These are phyloP conservation scores for Lentinula raphanica DNA, from an alignment of 768 basidiomycete genomes.

Conservation along the genomic window DNA sequence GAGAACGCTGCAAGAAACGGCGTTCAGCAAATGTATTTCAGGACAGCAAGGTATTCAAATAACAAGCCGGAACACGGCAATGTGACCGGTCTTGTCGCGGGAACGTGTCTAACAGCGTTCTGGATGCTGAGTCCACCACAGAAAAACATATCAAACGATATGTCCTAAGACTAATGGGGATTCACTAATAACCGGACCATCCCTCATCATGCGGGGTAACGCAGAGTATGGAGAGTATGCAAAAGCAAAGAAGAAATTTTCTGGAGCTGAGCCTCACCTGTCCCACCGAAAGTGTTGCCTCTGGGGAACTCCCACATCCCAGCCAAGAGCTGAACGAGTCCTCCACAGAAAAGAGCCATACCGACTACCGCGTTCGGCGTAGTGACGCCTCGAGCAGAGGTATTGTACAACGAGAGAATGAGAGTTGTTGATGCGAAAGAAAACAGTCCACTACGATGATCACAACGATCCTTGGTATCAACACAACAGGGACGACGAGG, in stretches of 20 bases:
- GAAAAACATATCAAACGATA: background rate
- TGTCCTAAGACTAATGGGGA: background rate
- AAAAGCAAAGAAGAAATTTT: slow-evolving; percentile 49
- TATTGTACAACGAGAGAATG: slow-evolving; percentile 73
- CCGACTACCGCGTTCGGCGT: slow-evolving; percentile 72
- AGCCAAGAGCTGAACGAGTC: slow-evolving; percentile 79
- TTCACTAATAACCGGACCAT: background rate
- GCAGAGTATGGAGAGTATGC: background rate
- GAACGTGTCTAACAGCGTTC: background rate
- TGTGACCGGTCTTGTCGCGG: background rate
- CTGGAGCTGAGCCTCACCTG: slow-evolving; percentile 47
- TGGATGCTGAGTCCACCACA: background rate
- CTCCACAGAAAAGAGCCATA: slow-evolving; percentile 83
- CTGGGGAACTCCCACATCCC: slow-evolving; percentile 85
- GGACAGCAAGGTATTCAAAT: background rate
- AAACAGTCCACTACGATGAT: slow-evolving; percentile 56
- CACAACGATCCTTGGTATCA: background rate
- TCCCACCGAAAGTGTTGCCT: slow-evolving; percentile 67
- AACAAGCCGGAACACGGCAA: background rate
- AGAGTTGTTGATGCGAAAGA: slow-evolving; percentile 83
- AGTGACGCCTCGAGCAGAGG: slow-evolving; percentile 45
- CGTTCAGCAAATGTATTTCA: background rate
- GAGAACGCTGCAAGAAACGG: slow-evolving; percentile 53
- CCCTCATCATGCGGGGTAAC: slow-evolving; percentile 8
- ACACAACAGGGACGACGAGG: background rate